Conservation (phyloP, 75 land plant genomes). For the Pseudotsuga menziesii region DNA sequence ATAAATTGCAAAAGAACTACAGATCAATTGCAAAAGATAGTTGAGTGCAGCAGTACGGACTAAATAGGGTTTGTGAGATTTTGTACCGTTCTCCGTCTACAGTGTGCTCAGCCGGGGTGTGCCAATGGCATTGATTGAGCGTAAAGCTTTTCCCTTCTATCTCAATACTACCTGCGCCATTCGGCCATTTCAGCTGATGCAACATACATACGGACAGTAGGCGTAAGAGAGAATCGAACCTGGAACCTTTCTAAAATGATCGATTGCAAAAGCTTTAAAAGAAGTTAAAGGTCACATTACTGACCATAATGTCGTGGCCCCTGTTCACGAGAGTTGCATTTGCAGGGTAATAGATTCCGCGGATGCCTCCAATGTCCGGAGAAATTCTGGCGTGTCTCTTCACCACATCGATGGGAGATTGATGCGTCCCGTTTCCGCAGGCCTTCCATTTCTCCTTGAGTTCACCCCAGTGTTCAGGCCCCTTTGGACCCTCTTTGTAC, state of each 20-base stretch:
- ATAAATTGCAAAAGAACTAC: too few relatives aligned
- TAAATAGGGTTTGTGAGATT: too few relatives aligned
- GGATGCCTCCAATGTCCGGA: background rate
- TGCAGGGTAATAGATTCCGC: slow-evolving; percentile 3
- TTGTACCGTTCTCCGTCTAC: slow-evolving; percentile 26
- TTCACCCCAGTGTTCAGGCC: slow-evolving; percentile 39
- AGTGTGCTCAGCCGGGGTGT: slow-evolving; percentile 39
- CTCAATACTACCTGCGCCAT: slow-evolving; percentile 22
- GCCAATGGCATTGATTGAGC: slow-evolving; percentile 33
- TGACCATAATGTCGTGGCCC: slow-evolving; percentile 22
- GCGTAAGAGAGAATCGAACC: background rate
- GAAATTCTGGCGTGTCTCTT: background rate
- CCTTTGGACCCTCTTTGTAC: slow-evolving; percentile 20
- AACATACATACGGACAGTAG: background rate
- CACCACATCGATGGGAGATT: slow-evolving; percentile 33
- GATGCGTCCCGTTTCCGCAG: slow-evolving; percentile 24
- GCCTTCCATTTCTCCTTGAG: slow-evolving; percentile 25
- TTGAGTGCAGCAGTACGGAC: too few relatives aligned
- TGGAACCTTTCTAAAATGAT: background rate
- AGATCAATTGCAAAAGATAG: too few relatives aligned
- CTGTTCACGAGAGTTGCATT: slow-evolving; percentile 12
- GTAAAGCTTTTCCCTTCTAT: slow-evolving; percentile 23
- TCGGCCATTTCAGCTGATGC: slow-evolving; percentile 14
- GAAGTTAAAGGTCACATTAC: background rate
- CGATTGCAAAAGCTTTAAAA: background rate